Conservation (phyloP, 2,329 filamentous ascomycete genomes). For the Exophiala dermatitidis region DNA sequence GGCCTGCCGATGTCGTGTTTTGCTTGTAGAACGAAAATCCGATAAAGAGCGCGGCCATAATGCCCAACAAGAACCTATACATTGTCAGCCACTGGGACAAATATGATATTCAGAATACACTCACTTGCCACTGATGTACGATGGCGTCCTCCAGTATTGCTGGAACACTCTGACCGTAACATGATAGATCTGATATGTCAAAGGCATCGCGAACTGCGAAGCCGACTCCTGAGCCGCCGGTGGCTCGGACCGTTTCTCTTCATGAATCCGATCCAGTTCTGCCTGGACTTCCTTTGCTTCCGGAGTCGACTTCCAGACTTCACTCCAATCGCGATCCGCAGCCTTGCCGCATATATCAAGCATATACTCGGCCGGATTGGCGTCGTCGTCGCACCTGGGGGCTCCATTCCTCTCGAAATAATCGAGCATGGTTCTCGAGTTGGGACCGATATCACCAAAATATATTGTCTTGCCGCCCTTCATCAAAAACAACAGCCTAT, state of each 20-base stretch:
- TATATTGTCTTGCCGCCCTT: conserved; percentile 72
- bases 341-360: conserved; percentile 48
- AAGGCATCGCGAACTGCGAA: conserved; percentile 70
- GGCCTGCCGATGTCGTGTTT: conserved; percentile 54
- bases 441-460: conserved; percentile 72
- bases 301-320: conserved; percentile 52
- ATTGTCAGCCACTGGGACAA: conserved; percentile 32
- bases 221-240: conserved; percentile 32
- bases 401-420: conserved; percentile 74
- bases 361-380: conserved; percentile 64
- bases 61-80: conserved; percentile 46
- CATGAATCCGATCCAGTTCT: conserved; percentile 53
- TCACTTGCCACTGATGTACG: conserved; percentile 55
- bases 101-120: conserved; percentile 45
- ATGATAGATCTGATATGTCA: conserved; percentile 56
- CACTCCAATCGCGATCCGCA: conserved; percentile 56
- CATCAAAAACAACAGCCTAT: conserved; percentile 69
- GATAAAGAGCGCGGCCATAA: conserved; percentile 44
- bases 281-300: conserved; percentile 49
- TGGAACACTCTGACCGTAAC: conserved; percentile 71
- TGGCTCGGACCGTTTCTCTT: conserved; percentile 41
- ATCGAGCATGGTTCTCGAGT: conserved; percentile 58
- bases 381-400: conserved; percentile 55
- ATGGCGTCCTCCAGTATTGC: conserved; percentile 77
- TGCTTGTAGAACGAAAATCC: conserved; percentile 60